Base-by-base conservation (phyloP, 768 basidiomycete genomes). In the Pleurotus eryngii region DNA sequence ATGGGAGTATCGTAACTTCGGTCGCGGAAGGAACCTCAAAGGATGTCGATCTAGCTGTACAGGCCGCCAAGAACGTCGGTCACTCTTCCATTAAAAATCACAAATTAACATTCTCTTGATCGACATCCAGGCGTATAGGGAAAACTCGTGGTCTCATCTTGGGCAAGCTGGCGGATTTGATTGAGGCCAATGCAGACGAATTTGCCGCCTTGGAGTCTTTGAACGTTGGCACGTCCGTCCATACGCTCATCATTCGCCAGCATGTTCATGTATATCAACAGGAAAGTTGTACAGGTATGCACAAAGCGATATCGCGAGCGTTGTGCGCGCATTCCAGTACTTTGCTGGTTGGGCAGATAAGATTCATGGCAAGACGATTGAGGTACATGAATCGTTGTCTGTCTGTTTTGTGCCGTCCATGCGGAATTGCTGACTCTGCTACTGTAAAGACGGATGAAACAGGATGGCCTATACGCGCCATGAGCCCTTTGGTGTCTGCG, bases 291-390 rank as follows among this genome's bases (percentile, higher is more conserved):
- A 62, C 57, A 27, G 22, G 1, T 2, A 46, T 2, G 64, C 74
- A 0, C 64, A 61, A 39, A n/a, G 4, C 5, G 73, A 74, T 49
- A 9, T 72, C 20, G 38, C 27, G 2, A 38, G 38, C 43, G 63
- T 67, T 2, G 70, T 82, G 48, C 69, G 66, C 30, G 72, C 73
- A 57, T 65, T 88, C 56, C 74, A 79, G 12, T 92, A 90, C 70
- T 92, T 87, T 61, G 87, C 79, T 42, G 90, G 90, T 12, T 86
- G 86, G 81, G 85, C 87, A 45, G 89, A 90, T 75, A 91, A 91
- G 73, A 68, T 83, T 46, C 72, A 76, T 3, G 87, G 85, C 11
- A 79, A 85, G 64, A 79, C 79, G 15, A 81, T 87, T 67, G 85
- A 82, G 46, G 63, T 62, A 38, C 3, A 35, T 22, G 12, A 18